Evolutionary conservation across 306 rosid species (phyloP).

Genomic region (Quercus parvula): DNA sequence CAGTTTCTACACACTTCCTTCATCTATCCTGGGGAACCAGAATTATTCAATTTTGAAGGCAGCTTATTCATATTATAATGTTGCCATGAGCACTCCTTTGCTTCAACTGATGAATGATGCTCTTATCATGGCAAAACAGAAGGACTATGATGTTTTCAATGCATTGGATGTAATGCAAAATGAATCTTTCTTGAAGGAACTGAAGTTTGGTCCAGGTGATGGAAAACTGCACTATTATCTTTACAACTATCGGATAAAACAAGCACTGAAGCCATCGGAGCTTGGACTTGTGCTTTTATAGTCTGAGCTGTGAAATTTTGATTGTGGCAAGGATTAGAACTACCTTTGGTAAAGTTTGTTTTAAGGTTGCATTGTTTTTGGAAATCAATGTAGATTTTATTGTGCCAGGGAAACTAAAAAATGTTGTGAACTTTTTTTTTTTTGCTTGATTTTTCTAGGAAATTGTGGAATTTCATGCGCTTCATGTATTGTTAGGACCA

Average conservation of each 20-base stretch:
- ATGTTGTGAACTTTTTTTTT: background rate
- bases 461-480: background rate
- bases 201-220: slow-evolving; percentile 69
- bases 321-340: slow-evolving; percentile 16
- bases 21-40: slow-evolving; percentile 53
- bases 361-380: slow-evolving; percentile 24
- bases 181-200: slow-evolving; percentile 56
- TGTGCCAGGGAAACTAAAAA: slow-evolving; percentile 10
- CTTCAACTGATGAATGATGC: slow-evolving; percentile 70
- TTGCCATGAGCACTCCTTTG: slow-evolving; percentile 48
- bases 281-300: slow-evolving; percentile 71
- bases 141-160: slow-evolving; percentile 59
- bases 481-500: background rate
- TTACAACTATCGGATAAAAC: slow-evolving; percentile 48
- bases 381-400: slow-evolving; percentile 20
- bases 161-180: slow-evolving; percentile 74
- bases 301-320: slow-evolving; percentile 17
- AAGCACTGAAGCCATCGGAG: slow-evolving; percentile 50
- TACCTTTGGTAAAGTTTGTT: slow-evolving; percentile 9
- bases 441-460: background rate
- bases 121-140: slow-evolving; percentile 50
- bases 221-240: slow-evolving; percentile 72
- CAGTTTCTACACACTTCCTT: slow-evolving; percentile 96
- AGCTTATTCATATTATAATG: slow-evolving; percentile 63
- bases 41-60: slow-evolving; percentile 50